Evolutionary conservation across 495 filamentous ascomycete species (phyloP), one percentile per base, ranked within the genome.

Genomic region (Evansstolkia leycettana): DNA sequence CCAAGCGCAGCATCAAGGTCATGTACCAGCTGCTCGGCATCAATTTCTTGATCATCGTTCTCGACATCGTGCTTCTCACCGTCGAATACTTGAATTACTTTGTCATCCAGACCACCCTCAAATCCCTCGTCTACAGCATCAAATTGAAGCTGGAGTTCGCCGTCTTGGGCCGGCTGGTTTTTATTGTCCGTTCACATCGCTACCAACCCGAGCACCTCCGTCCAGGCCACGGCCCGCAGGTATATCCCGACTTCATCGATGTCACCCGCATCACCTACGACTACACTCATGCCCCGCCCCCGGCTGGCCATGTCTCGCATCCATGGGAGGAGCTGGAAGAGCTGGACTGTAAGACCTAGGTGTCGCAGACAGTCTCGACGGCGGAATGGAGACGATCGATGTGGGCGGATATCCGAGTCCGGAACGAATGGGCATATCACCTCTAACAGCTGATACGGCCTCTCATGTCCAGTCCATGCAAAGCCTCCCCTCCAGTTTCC

Each of bases 121-220:
- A 72, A 44, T 52, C 55, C 1, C 48, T 64, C 32, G 48, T 70
- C 6, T 73, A 73, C 52, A 58, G 55, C 40, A 50, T 71, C 36
- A 73, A 73, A 49, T 53, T 73, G 7, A 72, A 72, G 45, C 44
- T 73, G 13, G 70, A 73, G 45, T 66, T 72, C 37, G 58, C 58
- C 15, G 59, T 72, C n/a, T 59, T 73, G 9, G 36, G 38, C 1
- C 30, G 38, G 1, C 30, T 51, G 23, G 48, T 51, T n/a, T n/a
- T n/a, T n/a, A n/a, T n/a, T n/a, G n/a, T n/a, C n/a, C n/a, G n/a
- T n/a, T n/a, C n/a, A n/a, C n/a, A n/a, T n/a, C n/a, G n/a, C n/a
- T n/a, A n/a, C n/a, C n/a, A n/a, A n/a, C n/a, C n/a, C n/a, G n/a
- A n/a, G n/a, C n/a, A n/a, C n/a, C n/a, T n/a, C n/a, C n/a, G n/a